These are phyloP conservation scores for Kazachstania taianensis DNA, from an alignment of 805 yeast species.

Conservation along the genomic window DNA sequence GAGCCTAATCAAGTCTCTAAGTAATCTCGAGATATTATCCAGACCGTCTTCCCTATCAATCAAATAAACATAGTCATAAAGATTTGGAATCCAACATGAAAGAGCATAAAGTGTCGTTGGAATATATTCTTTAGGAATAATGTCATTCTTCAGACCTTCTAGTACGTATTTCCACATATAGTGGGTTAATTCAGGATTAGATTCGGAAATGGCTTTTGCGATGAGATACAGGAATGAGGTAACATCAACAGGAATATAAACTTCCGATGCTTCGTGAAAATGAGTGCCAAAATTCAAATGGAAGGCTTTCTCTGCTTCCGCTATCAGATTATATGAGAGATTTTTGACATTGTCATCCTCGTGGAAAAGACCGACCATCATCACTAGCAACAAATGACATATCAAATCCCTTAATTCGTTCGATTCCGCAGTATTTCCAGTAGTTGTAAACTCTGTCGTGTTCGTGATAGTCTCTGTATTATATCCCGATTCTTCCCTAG, in stretches of 20 bases:
- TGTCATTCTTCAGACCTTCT: conserved; percentile 17
- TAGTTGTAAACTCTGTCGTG: neutral
- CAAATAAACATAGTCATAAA: conserved; percentile 46
- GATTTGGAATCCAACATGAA: conserved; percentile 67
- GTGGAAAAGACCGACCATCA: conserved; percentile 59
- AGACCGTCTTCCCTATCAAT: conserved; percentile 49
- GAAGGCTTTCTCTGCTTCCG: conserved; percentile 51
- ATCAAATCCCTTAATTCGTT: conserved; percentile 35
- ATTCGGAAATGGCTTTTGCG: conserved; percentile 45
- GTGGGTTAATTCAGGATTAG: conserved; percentile 50
- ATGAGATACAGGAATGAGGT: conserved; percentile 49
- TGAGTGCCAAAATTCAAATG: conserved; percentile 50
- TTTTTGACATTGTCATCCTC: conserved; percentile 48
- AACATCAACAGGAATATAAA: conserved; percentile 60
- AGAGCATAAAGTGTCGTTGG: conserved; percentile 25
- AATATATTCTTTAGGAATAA: conserved; percentile 14
- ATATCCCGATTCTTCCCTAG: conserved; percentile 36
- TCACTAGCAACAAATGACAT: conserved; percentile 53
- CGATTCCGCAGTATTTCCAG: conserved; percentile 12
- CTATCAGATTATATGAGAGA: conserved; percentile 52
- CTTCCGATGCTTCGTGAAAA: conserved; percentile 44
- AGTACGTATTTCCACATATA: conserved; percentile 34
- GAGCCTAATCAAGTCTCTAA: conserved; percentile 51
- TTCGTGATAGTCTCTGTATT: conserved; percentile 4
- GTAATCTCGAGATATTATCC: conserved; percentile 47